Base-by-base conservation (phyloP, 306 rosid species). In the Medicago ruthenica region DNA sequence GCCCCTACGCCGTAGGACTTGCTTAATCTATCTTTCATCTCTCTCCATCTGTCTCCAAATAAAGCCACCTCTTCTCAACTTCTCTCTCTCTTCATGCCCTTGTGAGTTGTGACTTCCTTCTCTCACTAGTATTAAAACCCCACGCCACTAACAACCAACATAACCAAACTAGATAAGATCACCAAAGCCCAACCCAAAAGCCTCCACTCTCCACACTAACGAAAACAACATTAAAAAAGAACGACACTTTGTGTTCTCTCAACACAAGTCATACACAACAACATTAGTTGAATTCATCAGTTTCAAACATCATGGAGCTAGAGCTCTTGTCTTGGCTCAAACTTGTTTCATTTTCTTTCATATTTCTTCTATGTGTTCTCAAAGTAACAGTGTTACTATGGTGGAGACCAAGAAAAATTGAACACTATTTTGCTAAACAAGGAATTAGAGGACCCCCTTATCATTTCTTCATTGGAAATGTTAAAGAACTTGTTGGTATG, bases 1-100 rank as follows among this genome's bases (percentile, higher is more conserved):
- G 91, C 89, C 97, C 97, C 98, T 87, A 90, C 97, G 96, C 86
- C 96, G 97, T 85, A 90, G 98, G 96, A 84, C 89, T 84, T 85
- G 96, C 80, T 78, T 80, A 34, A 8, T 54, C 31, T 24, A 66
- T 61, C 61, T 57, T 24, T 66, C 55, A 60, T 57, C 70, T 66
- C 64, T 65, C 51, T 73, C 78, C 62, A 34, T 60, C 42, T 67
- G 58, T 40, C 58, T n/a, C 70, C 36, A 70, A 70, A 47, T 44
- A 70, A 61, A 47, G 71, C 65, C 76, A 78, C 64, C 63, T 68
- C 51, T 41, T 65, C 42, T 15, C 60, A 11, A 50, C 62, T 72
- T 17, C 53, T 65, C 70, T 18, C 50, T 67, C 67, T 78, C 16
- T 75, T 18, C 18, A 59, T 64, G 14, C 17, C 45, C 65, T 41